Evolutionary conservation across 202 grass and related monocot species (phyloP).

Genomic region (Tripidium arundinaceum): DNA sequence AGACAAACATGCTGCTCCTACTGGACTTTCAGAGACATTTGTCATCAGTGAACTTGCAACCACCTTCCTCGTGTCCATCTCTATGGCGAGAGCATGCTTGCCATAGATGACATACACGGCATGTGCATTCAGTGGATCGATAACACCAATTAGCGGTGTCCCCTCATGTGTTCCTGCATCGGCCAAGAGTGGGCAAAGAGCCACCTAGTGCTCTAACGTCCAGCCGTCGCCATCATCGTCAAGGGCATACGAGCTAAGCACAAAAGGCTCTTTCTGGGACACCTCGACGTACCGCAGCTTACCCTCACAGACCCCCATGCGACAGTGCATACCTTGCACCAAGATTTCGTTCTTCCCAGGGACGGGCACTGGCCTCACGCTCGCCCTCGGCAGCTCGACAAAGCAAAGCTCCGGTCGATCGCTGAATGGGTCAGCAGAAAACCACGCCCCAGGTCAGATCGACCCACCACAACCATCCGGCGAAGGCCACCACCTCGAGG

Average conservation of each 20-base stretch:
- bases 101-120: neutral
- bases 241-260: constrained; percentile 2
- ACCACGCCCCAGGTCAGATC: constrained; percentile 10
- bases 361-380: neutral
- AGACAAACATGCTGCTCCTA: neutral
- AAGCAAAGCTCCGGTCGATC: constrained; percentile 19
- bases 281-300: constrained; percentile 26
- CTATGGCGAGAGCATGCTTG: neutral
- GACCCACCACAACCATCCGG: constrained; percentile 15
- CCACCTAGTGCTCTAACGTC: constrained; percentile 6
- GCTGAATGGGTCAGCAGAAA: constrained; percentile 12
- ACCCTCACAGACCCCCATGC: neutral
- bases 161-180: too few species aligned
- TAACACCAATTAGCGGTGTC: too few species aligned
- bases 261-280: neutral
- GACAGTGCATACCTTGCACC: neutral
- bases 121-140: neutral
- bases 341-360: neutral
- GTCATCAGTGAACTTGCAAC: neutral
- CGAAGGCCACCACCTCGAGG: neutral
- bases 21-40: neutral
- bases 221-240: neutral
- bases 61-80: constrained; percentile 1
- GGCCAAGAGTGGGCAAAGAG: neutral
- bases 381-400: constrained; percentile 6